Percentiles rank a stretch among this genome's conserved stretches.
Conservation (phyloP, 371 early-diverging fungal genomes). For the Actinomortierella wolfii region DNA sequence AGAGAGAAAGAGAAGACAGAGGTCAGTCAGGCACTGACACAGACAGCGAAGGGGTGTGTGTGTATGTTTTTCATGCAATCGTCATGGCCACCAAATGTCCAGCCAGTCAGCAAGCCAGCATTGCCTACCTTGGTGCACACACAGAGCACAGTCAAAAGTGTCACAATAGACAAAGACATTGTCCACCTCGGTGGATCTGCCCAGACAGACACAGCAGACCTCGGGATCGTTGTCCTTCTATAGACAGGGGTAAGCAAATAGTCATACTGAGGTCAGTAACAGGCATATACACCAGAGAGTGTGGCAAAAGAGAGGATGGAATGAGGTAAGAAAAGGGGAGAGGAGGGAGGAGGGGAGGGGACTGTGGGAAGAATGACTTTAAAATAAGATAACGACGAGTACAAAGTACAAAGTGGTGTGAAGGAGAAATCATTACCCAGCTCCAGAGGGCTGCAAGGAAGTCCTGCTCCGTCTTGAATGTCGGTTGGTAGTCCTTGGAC, state of each 20-base stretch:
- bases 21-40: background rate
- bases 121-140: conserved; percentile 47
- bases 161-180: conserved; percentile 57
- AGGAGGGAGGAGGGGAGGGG: background rate
- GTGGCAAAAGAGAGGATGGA: background rate
- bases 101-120: too few species aligned
- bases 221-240: conserved; percentile 54
- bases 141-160: conserved; percentile 53
- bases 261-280: background rate
- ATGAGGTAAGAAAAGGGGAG: conserved; percentile 3
- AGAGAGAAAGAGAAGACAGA: background rate
- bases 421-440: conserved; percentile 14
- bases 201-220: conserved; percentile 56
- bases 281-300: background rate
- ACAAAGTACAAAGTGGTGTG: background rate
- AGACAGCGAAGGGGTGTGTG: background rate
- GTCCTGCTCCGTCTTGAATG: conserved; percentile 33
- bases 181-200: conserved; percentile 46
- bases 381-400: background rate
- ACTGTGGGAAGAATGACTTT: background rate
- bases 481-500: conserved; percentile 14
- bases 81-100: too few species aligned
- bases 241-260: background rate
- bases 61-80: background rate
- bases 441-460: conserved; percentile 41